These are phyloP conservation scores for Leishmania lainsoni DNA, from an alignment of 208 protist species.

Conservation along the genomic window DNA sequence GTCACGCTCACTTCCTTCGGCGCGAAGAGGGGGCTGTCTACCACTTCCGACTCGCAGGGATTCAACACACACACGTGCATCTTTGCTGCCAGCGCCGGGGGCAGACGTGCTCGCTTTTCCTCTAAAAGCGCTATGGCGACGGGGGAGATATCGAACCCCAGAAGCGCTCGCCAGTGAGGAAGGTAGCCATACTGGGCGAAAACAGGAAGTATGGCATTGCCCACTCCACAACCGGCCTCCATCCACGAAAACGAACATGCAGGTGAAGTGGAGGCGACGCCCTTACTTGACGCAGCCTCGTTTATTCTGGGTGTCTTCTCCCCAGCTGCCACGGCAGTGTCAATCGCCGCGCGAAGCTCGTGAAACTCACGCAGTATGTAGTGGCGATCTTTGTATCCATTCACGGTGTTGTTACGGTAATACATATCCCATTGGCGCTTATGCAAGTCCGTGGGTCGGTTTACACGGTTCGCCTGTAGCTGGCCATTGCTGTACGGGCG, in stretches of 20 bases:
- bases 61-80: constrained; percentile 61
- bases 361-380: constrained; percentile 88
- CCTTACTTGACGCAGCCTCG: not conserved
- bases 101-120: constrained; percentile 44
- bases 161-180: constrained; percentile 53
- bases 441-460: constrained; percentile 31
- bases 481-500: constrained; percentile 72
- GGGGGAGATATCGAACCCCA: constrained; percentile 92
- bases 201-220: constrained; percentile 92
- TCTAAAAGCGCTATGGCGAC: constrained; percentile 86
- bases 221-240: constrained; percentile 95
- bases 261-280: not conserved
- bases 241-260: constrained; percentile 61
- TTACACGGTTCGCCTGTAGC: constrained; percentile 25
- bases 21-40: constrained; percentile 34
- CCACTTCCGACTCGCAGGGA: constrained; percentile 56
- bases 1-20: not conserved
- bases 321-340: constrained; percentile 20
- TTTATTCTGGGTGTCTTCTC: not conserved
- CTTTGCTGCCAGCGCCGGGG: constrained; percentile 42
- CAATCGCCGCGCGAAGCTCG: constrained; percentile 65
- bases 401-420: constrained; percentile 90
- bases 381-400: constrained; percentile 91
- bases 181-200: constrained; percentile 80
- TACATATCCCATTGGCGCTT: constrained; percentile 84